A percentile compares a stretch with the other conserved stretches of the same genome.
phyloP scores from a whole-genome alignment of 2,329 filamentous ascomycete species.

The Ceratocystis colombiana region DNA sequence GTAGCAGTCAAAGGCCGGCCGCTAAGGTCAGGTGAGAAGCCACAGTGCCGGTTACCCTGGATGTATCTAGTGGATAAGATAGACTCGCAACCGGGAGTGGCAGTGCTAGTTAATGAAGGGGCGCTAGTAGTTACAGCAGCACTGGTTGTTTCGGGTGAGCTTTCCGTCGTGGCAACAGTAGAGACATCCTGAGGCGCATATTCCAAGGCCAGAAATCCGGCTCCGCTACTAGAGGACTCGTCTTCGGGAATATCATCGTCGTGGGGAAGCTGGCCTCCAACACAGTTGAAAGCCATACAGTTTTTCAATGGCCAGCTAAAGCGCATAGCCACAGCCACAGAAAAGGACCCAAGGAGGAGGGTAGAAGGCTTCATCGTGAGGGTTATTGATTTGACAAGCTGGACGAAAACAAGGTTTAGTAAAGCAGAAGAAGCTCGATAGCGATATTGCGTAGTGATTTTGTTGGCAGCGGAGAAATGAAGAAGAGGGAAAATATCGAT shows the following conservation, averaged over 20 bases:
- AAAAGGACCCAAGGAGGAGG: background rate
- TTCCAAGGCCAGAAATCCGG: no score
- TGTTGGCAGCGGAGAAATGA: background rate
- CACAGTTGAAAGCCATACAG: background rate
- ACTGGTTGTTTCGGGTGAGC: background rate
- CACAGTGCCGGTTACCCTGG: background rate
- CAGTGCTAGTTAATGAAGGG: background rate
- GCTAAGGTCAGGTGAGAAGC: background rate
- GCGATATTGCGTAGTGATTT: background rate
- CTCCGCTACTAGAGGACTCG: background rate
- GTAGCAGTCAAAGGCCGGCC: background rate
- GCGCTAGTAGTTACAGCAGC: background rate
- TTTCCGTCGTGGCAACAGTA: no score
- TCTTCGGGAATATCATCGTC: background rate
- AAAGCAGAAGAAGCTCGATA: background rate
- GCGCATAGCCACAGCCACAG: background rate
- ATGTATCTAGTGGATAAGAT: background rate
- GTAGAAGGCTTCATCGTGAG: slow-evolving; percentile 3
- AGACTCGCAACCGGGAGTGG: background rate
- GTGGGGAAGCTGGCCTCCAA: background rate
- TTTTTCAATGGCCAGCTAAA: background rate
- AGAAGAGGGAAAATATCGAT: background rate
- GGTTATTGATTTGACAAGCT: background rate
- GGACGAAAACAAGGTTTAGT: background rate
- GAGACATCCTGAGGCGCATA: no score